Evolutionary conservation across 1,284 basidiomycete genomes (phyloP).

Genomic region (Baeospora myosura): DNA sequence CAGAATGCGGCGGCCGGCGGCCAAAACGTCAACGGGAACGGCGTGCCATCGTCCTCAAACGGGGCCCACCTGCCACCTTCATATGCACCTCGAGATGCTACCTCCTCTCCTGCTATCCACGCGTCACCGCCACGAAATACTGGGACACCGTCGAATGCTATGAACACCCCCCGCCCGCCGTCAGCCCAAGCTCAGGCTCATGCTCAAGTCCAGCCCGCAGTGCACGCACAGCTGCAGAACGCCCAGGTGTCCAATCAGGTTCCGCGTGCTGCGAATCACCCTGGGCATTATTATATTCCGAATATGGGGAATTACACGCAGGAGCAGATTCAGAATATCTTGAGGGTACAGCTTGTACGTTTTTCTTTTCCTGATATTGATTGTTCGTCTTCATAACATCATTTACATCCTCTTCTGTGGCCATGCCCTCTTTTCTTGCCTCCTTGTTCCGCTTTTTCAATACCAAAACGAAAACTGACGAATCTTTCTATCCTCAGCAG

Average conservation of each 20-base stretch:
- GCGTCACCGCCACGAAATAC: slow-evolving; percentile 39
- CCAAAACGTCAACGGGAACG: slow-evolving; percentile 26
- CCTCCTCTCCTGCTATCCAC: slow-evolving; percentile 38
- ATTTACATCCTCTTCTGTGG: too few species aligned
- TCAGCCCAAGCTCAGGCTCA: slow-evolving; percentile 37
- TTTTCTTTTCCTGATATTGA: too few species aligned
- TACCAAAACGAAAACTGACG: not conserved
- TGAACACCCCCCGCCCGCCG: slow-evolving; percentile 39
- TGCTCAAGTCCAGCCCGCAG: slow-evolving; percentile 16
- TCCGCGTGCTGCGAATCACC: slow-evolving; percentile 9
- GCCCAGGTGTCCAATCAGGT: slow-evolving; percentile 3
- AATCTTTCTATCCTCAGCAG: too few species aligned
- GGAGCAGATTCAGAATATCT: slow-evolving; percentile 13
- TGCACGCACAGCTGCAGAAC: slow-evolving; percentile 2
- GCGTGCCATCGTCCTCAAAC: slow-evolving; percentile 33
- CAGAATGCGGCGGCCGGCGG: slow-evolving; percentile 12
- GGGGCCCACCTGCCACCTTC: slow-evolving; percentile 34
- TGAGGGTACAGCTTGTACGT: slow-evolving; percentile 14
- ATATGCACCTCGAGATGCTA: slow-evolving; percentile 32
- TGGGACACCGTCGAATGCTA: slow-evolving; percentile 30
- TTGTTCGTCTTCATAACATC: too few species aligned
- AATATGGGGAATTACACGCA: slow-evolving; percentile 9
- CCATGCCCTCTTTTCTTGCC: too few species aligned
- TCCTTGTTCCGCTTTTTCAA: not conserved
- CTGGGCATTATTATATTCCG: slow-evolving; percentile 13